Conservation (phyloP, 1,284 basidiomycete species). For the Ceratobasidium sp. region DNA sequence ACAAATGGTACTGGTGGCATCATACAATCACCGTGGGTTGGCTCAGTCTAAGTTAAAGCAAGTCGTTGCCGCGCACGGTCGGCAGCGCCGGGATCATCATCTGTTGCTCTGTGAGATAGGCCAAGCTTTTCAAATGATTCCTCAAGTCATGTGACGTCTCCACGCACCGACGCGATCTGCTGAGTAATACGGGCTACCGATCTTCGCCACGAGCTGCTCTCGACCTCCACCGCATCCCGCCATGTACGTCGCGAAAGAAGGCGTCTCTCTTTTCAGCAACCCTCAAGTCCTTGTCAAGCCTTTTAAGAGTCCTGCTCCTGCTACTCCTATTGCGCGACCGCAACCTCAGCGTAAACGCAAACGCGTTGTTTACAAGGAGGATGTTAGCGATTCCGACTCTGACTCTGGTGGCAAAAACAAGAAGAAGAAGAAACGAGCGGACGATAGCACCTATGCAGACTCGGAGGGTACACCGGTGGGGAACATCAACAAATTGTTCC, state of each 20-base stretch:
- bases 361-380: conserved; percentile 58
- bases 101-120: neutral
- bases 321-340: conserved; percentile 33
- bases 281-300: conserved; percentile 47
- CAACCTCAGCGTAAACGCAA: conserved; percentile 51
- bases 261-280: conserved; percentile 39
- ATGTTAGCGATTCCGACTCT: conserved; percentile 58
- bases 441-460: conserved; percentile 57
- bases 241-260: conserved; percentile 41
- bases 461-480: conserved; percentile 54
- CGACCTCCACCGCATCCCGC: conserved; percentile 14
- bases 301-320: conserved; percentile 48
- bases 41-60: neutral
- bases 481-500: conserved; percentile 77
- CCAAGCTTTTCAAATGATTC: conserved; percentile 1
- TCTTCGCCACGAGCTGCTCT: conserved; percentile 25
- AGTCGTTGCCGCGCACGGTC: no score
- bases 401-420: conserved; percentile 46
- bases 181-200: conserved; percentile 23
- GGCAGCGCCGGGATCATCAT: no score
- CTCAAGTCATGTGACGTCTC: conserved; percentile 28
- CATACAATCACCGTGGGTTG: conserved; percentile 31
- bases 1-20: conserved; percentile 38
- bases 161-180: neutral
- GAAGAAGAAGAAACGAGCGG: conserved; percentile 58